phyloP scores from a whole-genome alignment of 495 filamentous ascomycete species.

The Hypoxylon intermedium region DNA sequence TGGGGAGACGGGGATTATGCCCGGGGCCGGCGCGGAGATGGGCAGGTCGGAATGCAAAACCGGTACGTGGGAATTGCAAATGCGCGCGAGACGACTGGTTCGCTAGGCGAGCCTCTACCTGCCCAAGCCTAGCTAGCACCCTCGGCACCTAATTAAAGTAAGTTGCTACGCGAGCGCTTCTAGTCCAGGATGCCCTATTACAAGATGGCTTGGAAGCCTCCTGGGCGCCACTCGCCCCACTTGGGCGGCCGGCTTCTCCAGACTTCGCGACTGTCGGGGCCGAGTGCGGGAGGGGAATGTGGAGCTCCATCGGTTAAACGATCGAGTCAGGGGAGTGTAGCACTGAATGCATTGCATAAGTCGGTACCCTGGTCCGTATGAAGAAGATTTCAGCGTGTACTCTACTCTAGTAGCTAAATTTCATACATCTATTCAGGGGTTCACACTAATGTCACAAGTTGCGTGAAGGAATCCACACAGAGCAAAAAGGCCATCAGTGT shows the following conservation, averaged over 20 bases:
- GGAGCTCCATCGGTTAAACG: slow-evolving; percentile 4
- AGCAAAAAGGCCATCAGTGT: too few relatives aligned
- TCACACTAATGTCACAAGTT: too few relatives aligned
- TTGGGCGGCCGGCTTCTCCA: slow-evolving; percentile 2
- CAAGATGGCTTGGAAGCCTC: slow-evolving; percentile 11
- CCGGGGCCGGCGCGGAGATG: slow-evolving; percentile 25
- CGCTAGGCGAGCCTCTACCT: slow-evolving; percentile 7
- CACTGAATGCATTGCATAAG: too few relatives aligned
- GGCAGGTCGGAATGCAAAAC: background rate
- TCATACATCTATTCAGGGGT: too few relatives aligned
- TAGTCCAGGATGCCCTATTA: slow-evolving; percentile 12
- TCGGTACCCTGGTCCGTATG: too few relatives aligned
- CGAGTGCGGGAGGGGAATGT: slow-evolving; percentile 25
- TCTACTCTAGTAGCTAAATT: too few relatives aligned
- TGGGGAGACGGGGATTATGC: slow-evolving; percentile 14
- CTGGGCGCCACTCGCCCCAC: background rate
- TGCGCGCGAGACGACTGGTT: slow-evolving; percentile 34
- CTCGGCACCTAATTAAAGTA: too few relatives aligned
- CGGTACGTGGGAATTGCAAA: slow-evolving; percentile 20
- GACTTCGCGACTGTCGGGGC: slow-evolving; percentile 10
- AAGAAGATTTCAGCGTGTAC: too few relatives aligned
- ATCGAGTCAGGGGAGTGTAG: background rate
- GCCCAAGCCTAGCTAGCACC: too few relatives aligned
- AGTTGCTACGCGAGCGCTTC: background rate
- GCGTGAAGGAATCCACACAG: too few relatives aligned